Conservation (phyloP, 2,329 filamentous ascomycete species). For the Arthrocladium fulminans region DNA sequence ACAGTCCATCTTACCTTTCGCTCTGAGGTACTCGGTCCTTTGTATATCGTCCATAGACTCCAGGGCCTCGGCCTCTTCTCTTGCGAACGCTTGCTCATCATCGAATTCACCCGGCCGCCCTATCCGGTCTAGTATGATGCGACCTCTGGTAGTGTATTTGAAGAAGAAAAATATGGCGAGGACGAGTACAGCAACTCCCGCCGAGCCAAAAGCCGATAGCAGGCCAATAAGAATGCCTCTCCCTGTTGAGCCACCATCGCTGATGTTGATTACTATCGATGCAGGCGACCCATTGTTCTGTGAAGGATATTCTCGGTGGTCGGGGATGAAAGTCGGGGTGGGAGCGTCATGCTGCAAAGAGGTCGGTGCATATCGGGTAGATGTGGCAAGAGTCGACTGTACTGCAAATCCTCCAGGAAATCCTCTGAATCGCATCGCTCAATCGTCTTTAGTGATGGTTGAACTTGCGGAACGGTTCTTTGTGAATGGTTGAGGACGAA, state of each 20-base stretch:
- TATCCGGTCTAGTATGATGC: slow-evolving; percentile 88
- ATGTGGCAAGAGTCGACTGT: slow-evolving; percentile 7
- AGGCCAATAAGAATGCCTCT: slow-evolving; percentile 89
- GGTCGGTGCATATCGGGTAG: slow-evolving; percentile 2
- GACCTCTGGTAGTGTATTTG: slow-evolving; percentile 74
- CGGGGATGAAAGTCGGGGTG: not conserved
- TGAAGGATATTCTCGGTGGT: slow-evolving; percentile 8
- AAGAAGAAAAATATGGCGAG: slow-evolving; percentile 86
- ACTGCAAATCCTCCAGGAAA: not conserved
- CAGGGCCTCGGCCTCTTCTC: slow-evolving; percentile 89
- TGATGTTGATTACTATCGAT: slow-evolving; percentile 28
- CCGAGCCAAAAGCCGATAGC: slow-evolving; percentile 86
- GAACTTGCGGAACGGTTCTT: not conserved
- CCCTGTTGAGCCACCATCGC: slow-evolving; percentile 47
- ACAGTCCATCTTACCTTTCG: slow-evolving; percentile 63
- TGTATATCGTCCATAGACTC: slow-evolving; percentile 93
- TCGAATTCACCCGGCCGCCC: slow-evolving; percentile 93
- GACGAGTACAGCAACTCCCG: slow-evolving; percentile 70
- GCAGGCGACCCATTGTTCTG: slow-evolving; percentile 14
- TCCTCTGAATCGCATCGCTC: slow-evolving; percentile 7
- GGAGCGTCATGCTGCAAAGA: not conserved
- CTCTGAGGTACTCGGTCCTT: slow-evolving; percentile 80
- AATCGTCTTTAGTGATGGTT: not conserved
- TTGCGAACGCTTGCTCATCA: slow-evolving; percentile 87
- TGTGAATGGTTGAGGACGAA: not conserved